Percentiles rank a stretch among this genome's conserved stretches.
Evolutionary conservation across 306 rosid species (phyloP).

Genomic region (Trifolium fragiferum): DNA sequence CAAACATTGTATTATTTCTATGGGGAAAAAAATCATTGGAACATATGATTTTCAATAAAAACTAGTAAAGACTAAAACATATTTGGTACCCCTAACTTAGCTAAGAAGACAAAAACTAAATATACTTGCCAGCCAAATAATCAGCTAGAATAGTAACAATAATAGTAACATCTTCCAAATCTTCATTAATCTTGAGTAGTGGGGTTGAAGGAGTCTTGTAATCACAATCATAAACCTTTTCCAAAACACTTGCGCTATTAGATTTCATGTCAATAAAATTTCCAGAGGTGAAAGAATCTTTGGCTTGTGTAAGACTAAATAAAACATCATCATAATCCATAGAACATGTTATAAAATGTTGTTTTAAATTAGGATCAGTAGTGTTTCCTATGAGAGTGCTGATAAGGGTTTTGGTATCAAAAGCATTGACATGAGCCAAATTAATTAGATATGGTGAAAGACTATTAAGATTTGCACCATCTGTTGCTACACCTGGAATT

Average conservation of each 20-base stretch:
- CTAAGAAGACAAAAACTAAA: too few relatives aligned
- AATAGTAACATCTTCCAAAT: slow-evolving; percentile 22
- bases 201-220: slow-evolving; percentile 5
- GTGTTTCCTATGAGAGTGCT: neutral
- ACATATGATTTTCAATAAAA: too few relatives aligned
- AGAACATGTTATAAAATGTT: neutral
- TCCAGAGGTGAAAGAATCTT: neutral
- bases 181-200: neutral
- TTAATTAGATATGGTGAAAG: neutral
- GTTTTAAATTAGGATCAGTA: neutral
- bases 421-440: slow-evolving; percentile 26
- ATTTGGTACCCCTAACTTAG: too few relatives aligned
- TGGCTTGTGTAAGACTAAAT: neutral
- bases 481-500: neutral
- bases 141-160: slow-evolving; percentile 12
- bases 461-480: neutral
- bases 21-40: too few relatives aligned
- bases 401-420: neutral
- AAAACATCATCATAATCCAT: slow-evolving; percentile 8
- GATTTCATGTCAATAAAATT: neutral
- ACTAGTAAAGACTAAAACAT: too few relatives aligned
- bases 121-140: neutral
- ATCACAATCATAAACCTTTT: slow-evolving; percentile 26
- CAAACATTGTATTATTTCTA: too few relatives aligned
- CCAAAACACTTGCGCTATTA: neutral